Evolutionary conservation across 768 basidiomycete genomes (phyloP), one percentile per base, ranked within the genome.

Genomic region (Auricularia heimuer): DNA sequence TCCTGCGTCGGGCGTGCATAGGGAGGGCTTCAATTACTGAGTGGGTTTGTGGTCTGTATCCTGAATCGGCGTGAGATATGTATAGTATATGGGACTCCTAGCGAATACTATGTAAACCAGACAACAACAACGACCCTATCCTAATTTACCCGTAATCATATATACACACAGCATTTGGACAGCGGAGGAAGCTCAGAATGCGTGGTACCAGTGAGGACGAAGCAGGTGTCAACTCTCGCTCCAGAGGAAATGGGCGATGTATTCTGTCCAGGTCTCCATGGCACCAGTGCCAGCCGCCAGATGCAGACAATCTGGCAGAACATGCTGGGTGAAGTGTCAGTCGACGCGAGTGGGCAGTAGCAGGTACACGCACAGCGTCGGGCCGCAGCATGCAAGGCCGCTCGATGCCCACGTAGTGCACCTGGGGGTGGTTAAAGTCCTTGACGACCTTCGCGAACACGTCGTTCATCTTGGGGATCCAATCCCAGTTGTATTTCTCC

Each of bases 401-500:
- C 65, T 88, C 86, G 35, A 88, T 87, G 4, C 78, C 75, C 1
- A 88, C 75, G 70, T 80, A 88, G 68, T 82, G 80, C 2, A 89
- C 76, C 67, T 86, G 77, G 0, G 83, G 81, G 68, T 80, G 87
- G 63, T 77, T 74, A 1, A 69, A 62, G n/a, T 74, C 72, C 58
- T 71, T 71, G 14, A 85, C 71, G 4, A 82, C 67, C n/a, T 71
- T 74, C 81, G 85, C 75, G 69, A 88, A 86, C 14, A 80, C 72
- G n/a, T 73, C 70, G 66, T 89, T 88, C 65, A 82, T 84, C 65
- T 79, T 77, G 71, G 75, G 71, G 61, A 89, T 86, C 74, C 80
- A 79, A 0, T 77, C 80, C 87, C 87, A 88, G 70, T 89, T 88
- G 70, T 82, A 88, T 80, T 81, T 84, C 36, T 78, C 76, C 76